Base-by-base conservation (phyloP, 768 basidiomycete species). In the Boletus huronensis region DNA sequence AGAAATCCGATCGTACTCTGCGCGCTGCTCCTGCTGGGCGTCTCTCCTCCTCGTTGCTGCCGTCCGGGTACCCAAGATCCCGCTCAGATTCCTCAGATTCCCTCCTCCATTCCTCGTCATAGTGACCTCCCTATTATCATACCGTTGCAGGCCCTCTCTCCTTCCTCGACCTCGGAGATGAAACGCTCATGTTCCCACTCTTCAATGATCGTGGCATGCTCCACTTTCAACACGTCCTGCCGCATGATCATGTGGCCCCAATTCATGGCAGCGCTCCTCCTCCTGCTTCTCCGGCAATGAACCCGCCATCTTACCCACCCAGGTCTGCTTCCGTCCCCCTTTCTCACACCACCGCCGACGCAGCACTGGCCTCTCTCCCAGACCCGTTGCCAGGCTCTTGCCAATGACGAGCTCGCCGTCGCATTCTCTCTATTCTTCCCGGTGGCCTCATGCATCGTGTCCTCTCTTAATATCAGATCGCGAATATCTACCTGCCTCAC, bases 111-210 rank as follows among this genome's bases (percentile, higher is more conserved):
- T 47, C 48, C 32, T 64, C 50, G 57, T 56, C 65, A 65, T 65
- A 54, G 64, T 60, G 52, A 56, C 64, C 53, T 57, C 54, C 57
- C 50, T 53, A 57, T 57, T 58, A 58, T 57, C 59, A 54, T 57
- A 48, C 60, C 58, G 55, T 64, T 54, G 48, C 53, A 19, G 52
- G 56, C 32, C 31, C 57, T 48, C 62, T 58, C 58, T 59, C 56
- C 59, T 53, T 50, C 62, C 64, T 63, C 55, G 49, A 60, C 69
- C 61, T 70, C 69, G 69, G 69, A 70, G 50, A 70, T 70, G 69
- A 70, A 72, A 36, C 60, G 43, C 66, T 70, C 69, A 68, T 71
- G 68, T 70, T 64, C 53, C 6, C 43, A 35, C 54, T 52, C 63
- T 61, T 31, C 53, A 53, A 43, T 52, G 59, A 64, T 61, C 62